Percentiles rank a stretch among this genome's conserved stretches.
Evolutionary conservation across 306 rosid species (phyloP).

Genomic region (Purshia tridentata): DNA sequence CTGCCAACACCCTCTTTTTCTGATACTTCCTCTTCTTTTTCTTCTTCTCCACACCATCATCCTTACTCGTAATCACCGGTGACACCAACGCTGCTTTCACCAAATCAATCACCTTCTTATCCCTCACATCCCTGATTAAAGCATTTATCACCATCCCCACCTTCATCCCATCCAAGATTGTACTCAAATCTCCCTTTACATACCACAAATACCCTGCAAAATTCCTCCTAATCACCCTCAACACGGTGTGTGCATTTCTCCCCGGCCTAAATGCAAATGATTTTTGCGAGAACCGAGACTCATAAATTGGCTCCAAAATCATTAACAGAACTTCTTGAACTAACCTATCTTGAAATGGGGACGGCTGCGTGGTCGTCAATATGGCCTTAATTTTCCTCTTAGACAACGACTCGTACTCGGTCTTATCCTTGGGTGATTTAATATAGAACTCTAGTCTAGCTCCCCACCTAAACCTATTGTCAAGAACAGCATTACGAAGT

Average conservation of each 20-base stretch:
- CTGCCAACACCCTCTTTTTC: conserved; percentile 88
- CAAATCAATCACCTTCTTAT: conserved; percentile 74
- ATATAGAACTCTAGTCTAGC: conserved; percentile 64
- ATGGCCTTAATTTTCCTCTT: conserved; percentile 74
- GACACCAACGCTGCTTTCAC: conserved; percentile 70
- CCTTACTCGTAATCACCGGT: conserved; percentile 54
- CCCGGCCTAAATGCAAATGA: conserved; percentile 79
- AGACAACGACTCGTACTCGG: conserved; percentile 66
- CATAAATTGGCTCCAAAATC: conserved; percentile 83
- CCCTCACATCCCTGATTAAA: conserved; percentile 88
- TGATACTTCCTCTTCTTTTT: conserved; percentile 86
- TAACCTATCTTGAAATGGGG: conserved; percentile 84
- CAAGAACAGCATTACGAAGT: conserved; percentile 83
- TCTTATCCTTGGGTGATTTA: conserved; percentile 68
- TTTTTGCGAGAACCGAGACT: conserved; percentile 65
- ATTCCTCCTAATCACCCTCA: conserved; percentile 75
- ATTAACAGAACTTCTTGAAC: conserved; percentile 81
- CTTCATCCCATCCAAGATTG: conserved; percentile 76
- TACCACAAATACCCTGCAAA: conserved; percentile 93
- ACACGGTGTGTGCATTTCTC: conserved; percentile 68
- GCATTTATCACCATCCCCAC: conserved; percentile 75
- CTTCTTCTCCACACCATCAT: conserved; percentile 59
- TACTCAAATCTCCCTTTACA: conserved; percentile 78
- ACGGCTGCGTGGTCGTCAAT: conserved; percentile 68
- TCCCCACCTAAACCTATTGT: conserved; percentile 81